These are phyloP conservation scores for Gossypioides kirkii DNA, from an alignment of 345 rosid genomes.

Conservation along the genomic window DNA sequence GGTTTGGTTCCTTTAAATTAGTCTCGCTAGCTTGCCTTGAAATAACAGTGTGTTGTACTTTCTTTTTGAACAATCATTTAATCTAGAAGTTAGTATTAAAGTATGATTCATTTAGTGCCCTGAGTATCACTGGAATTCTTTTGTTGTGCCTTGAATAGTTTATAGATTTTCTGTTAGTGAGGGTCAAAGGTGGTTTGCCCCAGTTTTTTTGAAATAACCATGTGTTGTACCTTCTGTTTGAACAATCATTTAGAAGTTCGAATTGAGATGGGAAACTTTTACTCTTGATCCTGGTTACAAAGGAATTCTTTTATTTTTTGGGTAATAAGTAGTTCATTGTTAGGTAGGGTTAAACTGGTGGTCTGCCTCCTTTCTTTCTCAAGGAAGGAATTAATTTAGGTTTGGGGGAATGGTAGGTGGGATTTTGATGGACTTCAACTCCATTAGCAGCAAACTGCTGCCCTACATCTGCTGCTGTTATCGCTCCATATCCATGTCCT, in stretches of 20 bases:
- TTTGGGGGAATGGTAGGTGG: background rate
- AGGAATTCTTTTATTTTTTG: background rate
- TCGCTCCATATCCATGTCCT: background rate
- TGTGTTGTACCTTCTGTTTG: slow-evolving; percentile 7
- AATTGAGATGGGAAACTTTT: background rate
- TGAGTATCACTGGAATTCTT: background rate
- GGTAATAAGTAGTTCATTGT: background rate
- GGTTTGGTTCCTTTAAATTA: slow-evolving; percentile 43
- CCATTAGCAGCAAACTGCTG: background rate
- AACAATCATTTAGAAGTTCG: background rate
- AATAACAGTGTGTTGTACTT: slow-evolving; percentile 6
- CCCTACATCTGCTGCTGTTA: background rate
- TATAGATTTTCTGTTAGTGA: background rate
- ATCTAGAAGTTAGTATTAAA: background rate
- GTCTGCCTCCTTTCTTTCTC: background rate
- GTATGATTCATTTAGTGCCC: background rate
- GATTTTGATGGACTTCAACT: background rate
- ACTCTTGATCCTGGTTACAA: background rate
- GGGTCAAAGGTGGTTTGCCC: background rate
- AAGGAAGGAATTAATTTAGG: background rate
- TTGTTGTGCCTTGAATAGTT: background rate
- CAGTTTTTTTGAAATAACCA: background rate
- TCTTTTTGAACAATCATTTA: slow-evolving; percentile 4
- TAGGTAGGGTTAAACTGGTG: background rate
- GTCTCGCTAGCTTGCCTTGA: slow-evolving; percentile 3